Percentiles rank a stretch among this genome's conserved stretches.
phyloP scores from a whole-genome alignment of 2,329 filamentous ascomycete genomes.

The Aureobasidium sp. region DNA sequence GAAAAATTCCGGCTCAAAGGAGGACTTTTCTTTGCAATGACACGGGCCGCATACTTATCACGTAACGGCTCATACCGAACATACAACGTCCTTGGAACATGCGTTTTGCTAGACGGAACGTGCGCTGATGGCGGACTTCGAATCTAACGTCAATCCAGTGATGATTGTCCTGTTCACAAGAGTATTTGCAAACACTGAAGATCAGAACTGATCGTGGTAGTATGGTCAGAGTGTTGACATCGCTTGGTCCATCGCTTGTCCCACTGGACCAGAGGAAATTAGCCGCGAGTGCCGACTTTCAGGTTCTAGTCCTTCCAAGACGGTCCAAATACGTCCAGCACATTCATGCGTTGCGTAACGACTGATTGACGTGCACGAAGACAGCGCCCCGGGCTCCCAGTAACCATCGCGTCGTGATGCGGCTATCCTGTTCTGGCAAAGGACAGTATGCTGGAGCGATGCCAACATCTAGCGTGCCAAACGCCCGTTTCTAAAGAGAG shows the following conservation, averaged over 20 bases:
- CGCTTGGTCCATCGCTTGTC: no score
- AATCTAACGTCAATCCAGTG: not conserved
- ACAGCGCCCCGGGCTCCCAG: not conserved
- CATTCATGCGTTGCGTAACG: not conserved
- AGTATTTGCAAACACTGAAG: not conserved
- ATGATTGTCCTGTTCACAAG: not conserved
- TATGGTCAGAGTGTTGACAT: not conserved
- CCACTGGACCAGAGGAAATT: not conserved
- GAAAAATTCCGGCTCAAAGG: not conserved
- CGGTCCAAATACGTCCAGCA: not conserved
- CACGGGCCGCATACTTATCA: not conserved
- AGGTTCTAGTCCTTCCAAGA: not conserved
- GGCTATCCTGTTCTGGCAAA: not conserved
- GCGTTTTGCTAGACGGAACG: not conserved
- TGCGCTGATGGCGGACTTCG: no score
- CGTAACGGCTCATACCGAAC: no score
- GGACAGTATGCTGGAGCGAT: not conserved
- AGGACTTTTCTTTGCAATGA: not conserved
- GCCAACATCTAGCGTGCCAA: not conserved
- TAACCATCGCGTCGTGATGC: not conserved
- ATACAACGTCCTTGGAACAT: not conserved
- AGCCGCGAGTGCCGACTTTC: not conserved
- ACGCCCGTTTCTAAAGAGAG: not conserved
- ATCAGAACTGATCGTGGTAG: not conserved
- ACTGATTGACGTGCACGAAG: not conserved